Evolutionary conservation across 108 stramenopile genomes (phyloP).

Genomic region (Seminavis robusta): DNA sequence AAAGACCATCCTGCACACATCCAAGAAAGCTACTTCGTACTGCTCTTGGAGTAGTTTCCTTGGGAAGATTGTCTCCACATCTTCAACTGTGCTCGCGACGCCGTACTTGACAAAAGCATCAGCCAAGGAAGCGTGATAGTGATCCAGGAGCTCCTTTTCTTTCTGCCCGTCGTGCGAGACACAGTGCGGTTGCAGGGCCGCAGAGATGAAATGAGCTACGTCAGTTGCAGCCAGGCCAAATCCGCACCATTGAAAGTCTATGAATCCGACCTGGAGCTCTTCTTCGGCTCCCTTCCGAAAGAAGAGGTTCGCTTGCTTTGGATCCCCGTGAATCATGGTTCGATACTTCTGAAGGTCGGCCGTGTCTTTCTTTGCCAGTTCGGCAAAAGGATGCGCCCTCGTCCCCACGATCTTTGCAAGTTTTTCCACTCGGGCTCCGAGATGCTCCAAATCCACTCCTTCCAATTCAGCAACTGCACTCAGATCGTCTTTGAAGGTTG

Average conservation of each 20-base stretch:
- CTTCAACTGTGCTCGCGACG: conserved; percentile 22
- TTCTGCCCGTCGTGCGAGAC: conserved; percentile 34
- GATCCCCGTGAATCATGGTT: conserved; percentile 71
- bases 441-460: conserved; percentile 18
- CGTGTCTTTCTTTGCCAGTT: background rate
- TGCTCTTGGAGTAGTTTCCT: conserved; percentile 34
- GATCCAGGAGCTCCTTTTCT: conserved; percentile 33
- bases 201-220: conserved; percentile 57
- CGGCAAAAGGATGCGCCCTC: conserved; percentile 52
- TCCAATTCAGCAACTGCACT: conserved; percentile 26
- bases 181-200: conserved; percentile 32
- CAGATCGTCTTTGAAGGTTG: conserved; percentile 26
- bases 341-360: conserved; percentile 31
- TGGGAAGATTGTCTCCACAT: conserved; percentile 33
- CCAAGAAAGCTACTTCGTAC: conserved; percentile 56
- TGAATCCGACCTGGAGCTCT: conserved; percentile 50
- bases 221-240: conserved; percentile 77
- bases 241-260: conserved; percentile 77
- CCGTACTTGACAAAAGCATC: conserved; percentile 42
- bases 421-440: conserved; percentile 43
- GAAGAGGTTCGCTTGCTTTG: conserved; percentile 71
- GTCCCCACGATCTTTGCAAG: conserved; percentile 32
- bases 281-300: conserved; percentile 19
- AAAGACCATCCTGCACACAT: conserved; percentile 59
- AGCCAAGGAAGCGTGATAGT: conserved; percentile 35